Conservation (phyloP, 192 early-diverging fungal species). For the Coemansia asiatica region DNA sequence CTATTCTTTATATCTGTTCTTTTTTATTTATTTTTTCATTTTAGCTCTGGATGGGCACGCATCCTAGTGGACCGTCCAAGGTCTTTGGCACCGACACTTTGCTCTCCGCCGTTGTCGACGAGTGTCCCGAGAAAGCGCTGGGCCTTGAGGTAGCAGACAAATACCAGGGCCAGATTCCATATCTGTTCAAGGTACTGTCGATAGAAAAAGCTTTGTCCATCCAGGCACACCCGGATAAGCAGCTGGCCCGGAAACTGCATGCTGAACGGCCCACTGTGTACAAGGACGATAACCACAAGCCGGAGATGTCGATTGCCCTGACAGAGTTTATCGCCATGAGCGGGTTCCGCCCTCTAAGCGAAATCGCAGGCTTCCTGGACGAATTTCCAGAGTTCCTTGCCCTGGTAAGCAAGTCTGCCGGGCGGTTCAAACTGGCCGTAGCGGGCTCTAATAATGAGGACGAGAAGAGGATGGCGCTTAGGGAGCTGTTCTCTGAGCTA, state of each 20-base stretch:
- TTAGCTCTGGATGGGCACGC: slow-evolving; percentile 98
- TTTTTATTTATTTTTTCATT: neutral
- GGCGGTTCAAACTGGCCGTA: slow-evolving; percentile 51
- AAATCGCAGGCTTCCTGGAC: slow-evolving; percentile 67
- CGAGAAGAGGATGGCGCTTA: slow-evolving; percentile 52
- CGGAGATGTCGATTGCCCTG: slow-evolving; percentile 96
- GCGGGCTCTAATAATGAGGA: slow-evolving; percentile 30
- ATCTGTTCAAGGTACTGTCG: slow-evolving; percentile 94
- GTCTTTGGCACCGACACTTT: slow-evolving; percentile 48
- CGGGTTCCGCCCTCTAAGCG: slow-evolving; percentile 81
- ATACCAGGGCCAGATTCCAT: slow-evolving; percentile 85
- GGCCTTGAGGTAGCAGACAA: slow-evolving; percentile 56
- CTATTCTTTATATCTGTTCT: slow-evolving; percentile 1
- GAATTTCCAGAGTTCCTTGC: slow-evolving; percentile 78
- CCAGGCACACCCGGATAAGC: slow-evolving; percentile 97
- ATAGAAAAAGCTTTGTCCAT: slow-evolving; percentile 90
- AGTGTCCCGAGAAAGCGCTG: slow-evolving; percentile 57
- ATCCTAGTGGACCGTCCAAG: slow-evolving; percentile 83
- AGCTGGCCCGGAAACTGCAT: slow-evolving; percentile 73
- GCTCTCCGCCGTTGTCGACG: slow-evolving; percentile 58
- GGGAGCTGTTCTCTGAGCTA: slow-evolving; percentile 59
- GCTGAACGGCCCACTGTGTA: slow-evolving; percentile 76
- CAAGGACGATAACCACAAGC: slow-evolving; percentile 93
- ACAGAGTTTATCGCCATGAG: slow-evolving; percentile 95
- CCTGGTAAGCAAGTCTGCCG: slow-evolving; percentile 61